These are phyloP conservation scores for Sinapis alba DNA, from an alignment of 441 rosid genomes.

Conservation along the genomic window DNA sequence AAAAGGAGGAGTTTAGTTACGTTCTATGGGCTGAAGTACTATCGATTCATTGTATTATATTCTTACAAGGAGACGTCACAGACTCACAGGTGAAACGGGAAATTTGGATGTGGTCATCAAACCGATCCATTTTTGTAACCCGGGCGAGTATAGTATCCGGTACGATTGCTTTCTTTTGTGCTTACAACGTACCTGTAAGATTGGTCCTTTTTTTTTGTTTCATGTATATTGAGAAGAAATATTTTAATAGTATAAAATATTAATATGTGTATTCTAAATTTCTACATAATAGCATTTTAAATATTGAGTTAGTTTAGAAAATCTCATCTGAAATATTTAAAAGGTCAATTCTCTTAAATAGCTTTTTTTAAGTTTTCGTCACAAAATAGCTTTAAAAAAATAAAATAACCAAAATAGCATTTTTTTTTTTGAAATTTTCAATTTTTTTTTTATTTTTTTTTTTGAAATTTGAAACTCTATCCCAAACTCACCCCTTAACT, in stretches of 20 bases:
- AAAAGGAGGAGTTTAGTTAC: constrained; percentile 32
- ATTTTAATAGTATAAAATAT: not conserved
- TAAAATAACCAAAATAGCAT: no score
- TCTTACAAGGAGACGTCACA: not conserved
- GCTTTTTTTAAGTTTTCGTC: no score
- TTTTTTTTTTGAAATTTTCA: no score
- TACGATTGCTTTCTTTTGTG: constrained; percentile 31
- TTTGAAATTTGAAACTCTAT: no score
- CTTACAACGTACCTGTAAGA: constrained; percentile 24
- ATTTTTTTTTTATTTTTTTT: no score
- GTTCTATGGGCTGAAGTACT: not conserved
- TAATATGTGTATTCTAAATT: not conserved
- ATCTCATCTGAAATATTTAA: no score
- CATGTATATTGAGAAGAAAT: not conserved
- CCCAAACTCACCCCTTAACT: no score
- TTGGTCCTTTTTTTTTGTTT: not conserved
- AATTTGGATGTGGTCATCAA: not conserved
- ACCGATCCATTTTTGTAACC: constrained; percentile 23
- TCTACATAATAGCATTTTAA: not conserved
- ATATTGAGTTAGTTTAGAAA: no score
- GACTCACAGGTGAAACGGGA: not conserved
- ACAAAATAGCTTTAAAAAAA: no score
- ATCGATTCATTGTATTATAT: constrained; percentile 14
- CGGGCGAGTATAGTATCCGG: constrained; percentile 15
- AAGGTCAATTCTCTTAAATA: no score